Base-by-base conservation (phyloP, 1,284 basidiomycete species). In the Fomitopsis betulina region DNA sequence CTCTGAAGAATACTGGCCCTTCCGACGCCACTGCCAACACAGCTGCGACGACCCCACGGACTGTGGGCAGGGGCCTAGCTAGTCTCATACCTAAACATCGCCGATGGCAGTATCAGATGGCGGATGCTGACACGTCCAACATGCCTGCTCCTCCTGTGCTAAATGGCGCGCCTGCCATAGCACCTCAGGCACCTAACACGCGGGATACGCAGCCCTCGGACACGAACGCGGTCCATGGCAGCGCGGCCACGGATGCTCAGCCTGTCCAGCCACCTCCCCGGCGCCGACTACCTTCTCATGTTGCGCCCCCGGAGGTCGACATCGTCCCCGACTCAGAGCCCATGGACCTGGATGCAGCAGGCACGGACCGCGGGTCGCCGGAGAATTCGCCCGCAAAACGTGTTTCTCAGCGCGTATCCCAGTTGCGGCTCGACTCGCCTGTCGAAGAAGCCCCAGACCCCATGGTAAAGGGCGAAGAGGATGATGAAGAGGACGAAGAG, bases 321-420 rank as follows among this genome's bases (percentile, higher is more conserved):
- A 51, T 70, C 15, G 63, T 72, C 6, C 68, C 68, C 5, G 72
- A 71, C 35, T 71, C 72, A 8, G 71, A 70, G 50, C 62, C 65
- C 7, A 57, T 64, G 37, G 54, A 58, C 37, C 13, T 32, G 7
- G 54, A 56, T 8, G 23, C 12, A 7, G 15, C n/a, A 5, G 10
- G 49, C 7, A 17, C 49, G 17, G 49, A 37, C 2, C 30, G 12
- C 23, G 49, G 32, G 1, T n/a, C 32, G 2, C 12, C 45, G 2
- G 45, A 30, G 15, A 40, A 27, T 21, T n/a, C 25, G 6, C 33
- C 17, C 1, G 27, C 30, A 15, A 27, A 37, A n/a, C 33, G n/a
- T 17, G 19, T 21, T 5, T 43, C 30, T 8, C 17, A 37, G 8
- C 33, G n/a, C 17, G 19, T 21, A 10, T 32, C 32, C 17, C 33